A percentile compares a stretch with the other conserved stretches of the same genome.
Conservation (phyloP, 768 basidiomycete species). For the Cystofilobasidium capitatum region DNA sequence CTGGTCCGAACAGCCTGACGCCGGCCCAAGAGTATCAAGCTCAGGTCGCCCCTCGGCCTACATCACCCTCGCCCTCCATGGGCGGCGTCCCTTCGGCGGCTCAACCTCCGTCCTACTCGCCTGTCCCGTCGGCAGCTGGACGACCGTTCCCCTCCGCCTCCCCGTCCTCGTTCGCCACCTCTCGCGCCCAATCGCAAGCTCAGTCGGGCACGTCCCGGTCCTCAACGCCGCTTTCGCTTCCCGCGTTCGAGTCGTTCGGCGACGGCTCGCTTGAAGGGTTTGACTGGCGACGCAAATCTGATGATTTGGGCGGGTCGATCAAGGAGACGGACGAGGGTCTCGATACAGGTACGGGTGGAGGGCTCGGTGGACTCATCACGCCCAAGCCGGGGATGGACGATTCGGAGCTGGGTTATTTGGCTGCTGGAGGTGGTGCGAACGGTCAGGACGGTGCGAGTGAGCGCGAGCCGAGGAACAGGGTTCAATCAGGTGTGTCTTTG, state of each 20-base stretch:
- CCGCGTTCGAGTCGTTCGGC: not conserved
- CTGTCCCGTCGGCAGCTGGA: not conserved
- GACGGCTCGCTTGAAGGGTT: too few relatives aligned
- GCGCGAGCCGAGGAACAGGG: not conserved
- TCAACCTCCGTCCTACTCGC: not conserved
- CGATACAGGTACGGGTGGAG: too few relatives aligned
- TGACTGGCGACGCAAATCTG: not conserved
- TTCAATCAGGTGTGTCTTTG: not conserved
- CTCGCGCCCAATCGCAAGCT: not conserved
- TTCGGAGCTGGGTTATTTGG: slow-evolving; percentile 23
- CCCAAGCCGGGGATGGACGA: slow-evolving; percentile 19
- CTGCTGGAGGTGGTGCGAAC: slow-evolving; percentile 5
- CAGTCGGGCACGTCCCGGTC: not conserved
- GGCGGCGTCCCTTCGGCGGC: too few relatives aligned
- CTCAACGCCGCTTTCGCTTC: not conserved
- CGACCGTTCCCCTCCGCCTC: not conserved
- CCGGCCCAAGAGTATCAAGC: slow-evolving; percentile 74
- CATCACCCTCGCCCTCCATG: not conserved
- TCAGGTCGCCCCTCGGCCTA: slow-evolving; percentile 44
- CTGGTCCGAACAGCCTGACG: slow-evolving; percentile 46
- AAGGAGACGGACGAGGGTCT: not conserved
- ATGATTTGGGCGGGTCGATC: not conserved
- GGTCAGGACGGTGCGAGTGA: not conserved
- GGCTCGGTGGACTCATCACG: slow-evolving; percentile 4
- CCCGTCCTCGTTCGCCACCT: not conserved